These are phyloP conservation scores for Cryptococcus wingfieldii DNA, from an alignment of 1,284 basidiomycete genomes.

Conservation along the genomic window DNA sequence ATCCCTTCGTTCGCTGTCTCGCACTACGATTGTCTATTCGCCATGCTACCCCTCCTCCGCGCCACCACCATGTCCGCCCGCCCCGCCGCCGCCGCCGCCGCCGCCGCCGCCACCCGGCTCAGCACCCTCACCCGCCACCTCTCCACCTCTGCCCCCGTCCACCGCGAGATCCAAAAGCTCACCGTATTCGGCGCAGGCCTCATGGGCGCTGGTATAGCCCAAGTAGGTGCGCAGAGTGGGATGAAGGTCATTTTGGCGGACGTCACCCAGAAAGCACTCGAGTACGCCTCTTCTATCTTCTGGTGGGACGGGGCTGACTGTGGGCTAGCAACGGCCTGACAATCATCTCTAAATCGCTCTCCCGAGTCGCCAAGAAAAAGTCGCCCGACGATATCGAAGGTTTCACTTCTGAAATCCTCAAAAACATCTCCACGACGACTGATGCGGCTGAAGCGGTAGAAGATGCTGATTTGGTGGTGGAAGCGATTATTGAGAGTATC, in stretches of 20 bases:
- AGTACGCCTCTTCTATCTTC: slow-evolving; percentile 20
- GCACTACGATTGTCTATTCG: not conserved
- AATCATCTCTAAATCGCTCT: slow-evolving; percentile 56
- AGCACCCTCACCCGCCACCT: slow-evolving; percentile 26
- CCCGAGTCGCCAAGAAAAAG: slow-evolving; percentile 54
- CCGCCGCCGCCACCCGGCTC: slow-evolving; percentile 11
- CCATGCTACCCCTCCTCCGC: not conserved
- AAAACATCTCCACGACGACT: slow-evolving; percentile 53
- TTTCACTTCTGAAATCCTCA: slow-evolving; percentile 47
- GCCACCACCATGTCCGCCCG: slow-evolving; percentile 1
- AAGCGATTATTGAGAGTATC: slow-evolving; percentile 58
- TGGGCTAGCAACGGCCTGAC: slow-evolving; percentile 51
- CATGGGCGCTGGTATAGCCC: slow-evolving; percentile 55
- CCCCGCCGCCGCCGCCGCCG: slow-evolving; percentile 6
- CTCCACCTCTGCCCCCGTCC: slow-evolving; percentile 8
- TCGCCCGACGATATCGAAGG: slow-evolving; percentile 51
- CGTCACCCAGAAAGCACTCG: slow-evolving; percentile 48
- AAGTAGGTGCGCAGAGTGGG: slow-evolving; percentile 52
- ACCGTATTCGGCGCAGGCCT: slow-evolving; percentile 53
- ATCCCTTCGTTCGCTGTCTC: too few relatives aligned
- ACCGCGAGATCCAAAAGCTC: slow-evolving; percentile 37
- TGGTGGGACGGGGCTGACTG: not conserved
- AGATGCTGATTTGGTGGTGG: slow-evolving; percentile 55
- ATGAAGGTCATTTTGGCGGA: slow-evolving; percentile 50
- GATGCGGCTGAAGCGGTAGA: slow-evolving; percentile 53